Evolutionary conservation across 768 basidiomycete genomes (phyloP).

Genomic region (Tephrocybe rancida): DNA sequence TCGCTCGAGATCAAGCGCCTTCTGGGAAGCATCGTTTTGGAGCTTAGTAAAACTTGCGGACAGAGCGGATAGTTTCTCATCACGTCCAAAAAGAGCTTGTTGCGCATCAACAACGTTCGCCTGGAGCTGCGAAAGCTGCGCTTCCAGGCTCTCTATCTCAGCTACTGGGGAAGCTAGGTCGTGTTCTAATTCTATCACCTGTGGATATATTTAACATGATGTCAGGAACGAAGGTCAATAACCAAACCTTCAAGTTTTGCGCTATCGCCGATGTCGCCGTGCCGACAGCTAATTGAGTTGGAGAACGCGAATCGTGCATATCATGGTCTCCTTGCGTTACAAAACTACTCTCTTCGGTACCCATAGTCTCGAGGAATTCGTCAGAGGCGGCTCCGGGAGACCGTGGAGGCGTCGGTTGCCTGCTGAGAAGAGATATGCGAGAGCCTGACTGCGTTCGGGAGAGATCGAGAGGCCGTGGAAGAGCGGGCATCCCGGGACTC

Average conservation of each 20-base stretch:
- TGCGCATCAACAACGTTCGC: slow-evolving; percentile 17
- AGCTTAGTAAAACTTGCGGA: slow-evolving; percentile 20
- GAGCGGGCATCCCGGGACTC: slow-evolving; percentile 6
- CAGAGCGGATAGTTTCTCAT: slow-evolving; percentile 24
- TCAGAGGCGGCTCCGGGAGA: slow-evolving; percentile 11
- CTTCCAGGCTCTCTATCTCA: slow-evolving; percentile 19
- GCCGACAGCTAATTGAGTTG: background rate
- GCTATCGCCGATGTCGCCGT: too few species aligned
- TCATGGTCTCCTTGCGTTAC: background rate
- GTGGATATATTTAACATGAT: slow-evolving; percentile 3
- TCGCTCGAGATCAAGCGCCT: slow-evolving; percentile 10
- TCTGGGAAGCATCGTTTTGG: slow-evolving; percentile 17
- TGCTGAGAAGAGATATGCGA: slow-evolving; percentile 45
- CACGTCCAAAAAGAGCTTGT: slow-evolving; percentile 24
- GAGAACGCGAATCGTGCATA: background rate
- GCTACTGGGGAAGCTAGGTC: slow-evolving; percentile 15
- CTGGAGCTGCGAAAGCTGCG: slow-evolving; percentile 21
- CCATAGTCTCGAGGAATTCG: background rate
- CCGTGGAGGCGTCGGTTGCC: slow-evolving; percentile 53
- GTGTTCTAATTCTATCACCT: slow-evolving; percentile 21
- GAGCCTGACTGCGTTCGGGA: slow-evolving; percentile 51
- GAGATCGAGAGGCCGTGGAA: slow-evolving; percentile 9
- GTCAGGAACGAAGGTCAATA: background rate
- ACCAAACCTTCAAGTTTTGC: slow-evolving; percentile 8
- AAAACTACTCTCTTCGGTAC: background rate